Percentiles rank a stretch among this genome's conserved stretches.
Evolutionary conservation across 371 early-diverging fungal species (phyloP).

Genomic region (Circinella minor): DNA sequence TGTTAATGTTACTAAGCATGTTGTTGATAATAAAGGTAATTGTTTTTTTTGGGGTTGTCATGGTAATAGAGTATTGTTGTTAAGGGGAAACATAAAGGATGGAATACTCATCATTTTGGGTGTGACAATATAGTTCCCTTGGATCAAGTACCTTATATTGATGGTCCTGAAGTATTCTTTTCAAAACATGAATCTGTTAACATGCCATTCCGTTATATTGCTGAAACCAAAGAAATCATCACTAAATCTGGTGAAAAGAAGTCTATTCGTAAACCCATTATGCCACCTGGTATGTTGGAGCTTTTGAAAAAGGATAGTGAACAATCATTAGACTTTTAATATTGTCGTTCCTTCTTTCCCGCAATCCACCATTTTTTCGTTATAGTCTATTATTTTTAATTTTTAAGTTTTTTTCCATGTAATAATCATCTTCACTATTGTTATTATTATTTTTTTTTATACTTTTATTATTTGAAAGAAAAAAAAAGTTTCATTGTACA

Average conservation of each 20-base stretch:
- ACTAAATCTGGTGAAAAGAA: constrained; percentile 52
- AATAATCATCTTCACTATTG: not conserved
- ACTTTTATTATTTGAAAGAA: no score
- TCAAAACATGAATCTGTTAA: constrained; percentile 73
- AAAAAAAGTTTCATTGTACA: no score
- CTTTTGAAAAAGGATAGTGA: constrained; percentile 77
- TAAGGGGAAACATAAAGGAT: no score
- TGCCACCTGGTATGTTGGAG: constrained; percentile 82
- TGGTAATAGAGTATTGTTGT: no score
- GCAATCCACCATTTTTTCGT: not conserved
- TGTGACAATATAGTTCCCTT: constrained; percentile 50
- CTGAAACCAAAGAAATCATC: constrained; percentile 48
- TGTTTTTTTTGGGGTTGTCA: no score
- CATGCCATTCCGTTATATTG: constrained; percentile 77
- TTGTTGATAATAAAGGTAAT: constrained; percentile 62
- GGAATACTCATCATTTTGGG: not conserved
- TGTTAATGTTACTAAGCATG: constrained; percentile 64
- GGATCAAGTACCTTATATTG: constrained; percentile 70
- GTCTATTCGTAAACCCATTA: constrained; percentile 64
- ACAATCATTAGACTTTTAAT: constrained; percentile 58
- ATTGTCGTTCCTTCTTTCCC: not conserved
- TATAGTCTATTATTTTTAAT: not conserved
- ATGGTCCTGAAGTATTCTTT: constrained; percentile 76
- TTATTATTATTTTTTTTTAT: no score
- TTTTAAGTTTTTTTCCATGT: not conserved